phyloP scores from a whole-genome alignment of 2,329 filamentous ascomycete species.

The Cryphonectria naterciae region DNA sequence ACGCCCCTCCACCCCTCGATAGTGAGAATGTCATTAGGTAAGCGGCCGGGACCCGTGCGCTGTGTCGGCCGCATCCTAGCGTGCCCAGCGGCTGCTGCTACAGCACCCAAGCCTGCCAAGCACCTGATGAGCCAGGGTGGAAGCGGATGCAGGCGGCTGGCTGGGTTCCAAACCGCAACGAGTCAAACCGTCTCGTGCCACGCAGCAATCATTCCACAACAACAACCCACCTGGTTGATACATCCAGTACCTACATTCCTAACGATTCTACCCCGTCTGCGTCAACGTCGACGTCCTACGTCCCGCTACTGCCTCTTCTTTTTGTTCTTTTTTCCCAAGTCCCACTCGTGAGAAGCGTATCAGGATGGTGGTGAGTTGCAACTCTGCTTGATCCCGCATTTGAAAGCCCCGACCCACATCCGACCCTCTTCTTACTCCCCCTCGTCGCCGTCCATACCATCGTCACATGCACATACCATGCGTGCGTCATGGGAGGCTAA shows the following conservation, averaged over 20 bases:
- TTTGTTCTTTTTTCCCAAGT: background rate
- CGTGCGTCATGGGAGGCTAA: constrained; percentile 42
- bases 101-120: background rate
- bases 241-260: background rate
- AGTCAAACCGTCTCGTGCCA: constrained; percentile 22
- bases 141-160: constrained; percentile 9
- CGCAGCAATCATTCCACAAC: constrained; percentile 10
- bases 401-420: constrained; percentile 7
- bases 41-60: background rate
- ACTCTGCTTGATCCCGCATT: constrained; percentile 4
- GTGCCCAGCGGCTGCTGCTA: background rate
- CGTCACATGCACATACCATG: constrained; percentile 25
- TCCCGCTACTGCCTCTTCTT: background rate
- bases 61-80: background rate
- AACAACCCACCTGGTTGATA: background rate
- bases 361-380: constrained; percentile 38
- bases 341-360: constrained; percentile 11
- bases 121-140: background rate
- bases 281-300: background rate
- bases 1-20: constrained; percentile 13
- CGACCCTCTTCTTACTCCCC: constrained; percentile 22
- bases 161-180: background rate
- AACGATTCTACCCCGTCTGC: background rate
- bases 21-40: background rate
- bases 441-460: constrained; percentile 26